Conservation (phyloP, 768 basidiomycete genomes). For the Amanita phalloides region DNA sequence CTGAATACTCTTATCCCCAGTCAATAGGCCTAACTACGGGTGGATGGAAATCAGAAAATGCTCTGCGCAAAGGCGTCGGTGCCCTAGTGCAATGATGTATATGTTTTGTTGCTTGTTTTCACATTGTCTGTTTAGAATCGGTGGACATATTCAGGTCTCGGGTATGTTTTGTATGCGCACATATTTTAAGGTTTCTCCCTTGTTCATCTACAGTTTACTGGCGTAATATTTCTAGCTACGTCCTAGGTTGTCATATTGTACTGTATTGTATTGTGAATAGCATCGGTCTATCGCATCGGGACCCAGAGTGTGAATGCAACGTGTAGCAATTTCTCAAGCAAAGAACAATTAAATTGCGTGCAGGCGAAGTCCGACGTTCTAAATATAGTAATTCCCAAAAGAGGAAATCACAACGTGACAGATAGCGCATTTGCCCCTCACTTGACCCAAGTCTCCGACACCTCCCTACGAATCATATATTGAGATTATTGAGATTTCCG, state of each 20-base stretch:
- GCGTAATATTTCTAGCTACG: not conserved
- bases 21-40: constrained; percentile 26
- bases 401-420: not conserved
- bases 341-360: too few relatives aligned
- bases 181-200: not conserved
- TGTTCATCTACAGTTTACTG: not conserved
- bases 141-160: not conserved
- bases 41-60: constrained; percentile 36
- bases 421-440: not conserved
- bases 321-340: too few relatives aligned
- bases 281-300: constrained; percentile 5
- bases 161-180: not conserved
- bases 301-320: not conserved
- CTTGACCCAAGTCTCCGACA: not conserved
- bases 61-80: constrained; percentile 31
- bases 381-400: too few relatives aligned
- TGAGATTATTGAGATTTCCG: not conserved
- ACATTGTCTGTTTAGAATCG: not conserved
- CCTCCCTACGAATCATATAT: not conserved
- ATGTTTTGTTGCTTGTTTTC: not conserved
- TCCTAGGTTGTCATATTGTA: not conserved
- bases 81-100: constrained; percentile 22
- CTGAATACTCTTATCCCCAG: constrained; percentile 32
- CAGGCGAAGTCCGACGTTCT: too few relatives aligned
- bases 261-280: constrained; percentile 10